Conservation (phyloP, 2,329 filamentous ascomycete genomes). For the Colletotrichum brevisporum region DNA sequence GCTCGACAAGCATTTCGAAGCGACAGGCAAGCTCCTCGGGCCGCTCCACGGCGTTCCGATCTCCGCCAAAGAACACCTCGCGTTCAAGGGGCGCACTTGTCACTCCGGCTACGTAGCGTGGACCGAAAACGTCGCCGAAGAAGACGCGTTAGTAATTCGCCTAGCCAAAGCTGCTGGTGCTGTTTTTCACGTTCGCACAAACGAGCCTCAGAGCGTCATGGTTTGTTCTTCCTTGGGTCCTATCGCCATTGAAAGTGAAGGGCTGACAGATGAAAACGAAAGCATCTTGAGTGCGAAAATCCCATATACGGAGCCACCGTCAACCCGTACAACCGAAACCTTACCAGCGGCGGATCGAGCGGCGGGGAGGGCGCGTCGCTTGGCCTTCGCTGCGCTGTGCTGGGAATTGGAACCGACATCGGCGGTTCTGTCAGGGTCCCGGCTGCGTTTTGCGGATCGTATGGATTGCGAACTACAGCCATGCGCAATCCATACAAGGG, state of each 20-base stretch:
- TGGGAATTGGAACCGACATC: slow-evolving; percentile 63
- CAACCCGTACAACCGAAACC: slow-evolving; percentile 56
- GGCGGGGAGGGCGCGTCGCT: slow-evolving; percentile 60
- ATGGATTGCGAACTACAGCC: slow-evolving; percentile 57
- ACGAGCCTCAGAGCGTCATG: slow-evolving; percentile 57
- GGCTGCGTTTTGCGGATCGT: slow-evolving; percentile 59
- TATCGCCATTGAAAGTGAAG: no score
- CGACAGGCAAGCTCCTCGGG: slow-evolving; percentile 57
- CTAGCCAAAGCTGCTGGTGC: slow-evolving; percentile 52
- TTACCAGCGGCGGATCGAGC: slow-evolving; percentile 58
- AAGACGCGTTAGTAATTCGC: slow-evolving; percentile 51
- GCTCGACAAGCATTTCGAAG: slow-evolving; percentile 57
- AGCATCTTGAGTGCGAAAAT: slow-evolving; percentile 50
- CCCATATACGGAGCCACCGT: slow-evolving; percentile 56
- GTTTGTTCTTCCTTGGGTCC: background rate
- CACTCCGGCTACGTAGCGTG: slow-evolving; percentile 51
- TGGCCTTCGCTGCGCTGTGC: slow-evolving; percentile 55
- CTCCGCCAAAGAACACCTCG: slow-evolving; percentile 44
- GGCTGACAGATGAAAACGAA: background rate
- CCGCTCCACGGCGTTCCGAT: slow-evolving; percentile 57
- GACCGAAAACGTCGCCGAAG: slow-evolving; percentile 51
- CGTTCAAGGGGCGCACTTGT: slow-evolving; percentile 41
- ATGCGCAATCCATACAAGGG: slow-evolving; percentile 48
- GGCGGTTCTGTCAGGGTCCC: slow-evolving; percentile 61
- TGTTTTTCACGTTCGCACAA: slow-evolving; percentile 59